Evolutionary conservation across 2,329 filamentous ascomycete species (phyloP).

Genomic region (Colletotrichum australisinense): DNA sequence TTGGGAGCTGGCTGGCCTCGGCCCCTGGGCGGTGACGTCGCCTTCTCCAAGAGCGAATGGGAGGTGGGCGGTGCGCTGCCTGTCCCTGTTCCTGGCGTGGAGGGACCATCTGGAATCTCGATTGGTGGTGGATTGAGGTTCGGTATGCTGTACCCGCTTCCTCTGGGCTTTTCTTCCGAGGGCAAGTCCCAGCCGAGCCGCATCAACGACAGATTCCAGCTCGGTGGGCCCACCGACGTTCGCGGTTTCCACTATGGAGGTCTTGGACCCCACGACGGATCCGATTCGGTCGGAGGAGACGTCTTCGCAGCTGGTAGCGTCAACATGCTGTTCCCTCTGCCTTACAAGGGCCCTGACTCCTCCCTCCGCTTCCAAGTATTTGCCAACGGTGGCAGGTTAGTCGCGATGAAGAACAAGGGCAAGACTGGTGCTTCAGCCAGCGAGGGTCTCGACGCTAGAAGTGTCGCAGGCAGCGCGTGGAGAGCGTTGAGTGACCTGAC

Average conservation of each 20-base stretch:
- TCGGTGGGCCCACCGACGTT: conserved; percentile 94
- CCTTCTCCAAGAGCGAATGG: conserved; percentile 93
- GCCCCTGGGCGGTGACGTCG: conserved; percentile 86
- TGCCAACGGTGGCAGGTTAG: conserved; percentile 87
- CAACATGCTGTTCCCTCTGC: conserved; percentile 86
- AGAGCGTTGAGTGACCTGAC: conserved; percentile 76
- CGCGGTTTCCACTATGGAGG: conserved; percentile 93
- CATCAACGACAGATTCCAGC: conserved; percentile 93
- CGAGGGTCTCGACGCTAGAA: conserved; percentile 49
- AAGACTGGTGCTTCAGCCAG: conserved; percentile 55
- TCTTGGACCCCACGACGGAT: conserved; percentile 87
- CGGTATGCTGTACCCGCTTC: conserved; percentile 85
- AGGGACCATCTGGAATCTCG: conserved; percentile 80
- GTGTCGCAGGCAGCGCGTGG: conserved; percentile 65
- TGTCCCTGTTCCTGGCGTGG: conserved; percentile 76
- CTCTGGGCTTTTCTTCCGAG: conserved; percentile 66
- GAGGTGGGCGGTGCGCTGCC: conserved; percentile 83
- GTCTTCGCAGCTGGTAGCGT: conserved; percentile 90
- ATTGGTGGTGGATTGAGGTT: conserved; percentile 85
- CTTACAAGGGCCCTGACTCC: conserved; percentile 82
- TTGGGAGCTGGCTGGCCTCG: conserved; percentile 88
- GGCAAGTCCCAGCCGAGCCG: conserved; percentile 74
- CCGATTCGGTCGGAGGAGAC: conserved; percentile 90
- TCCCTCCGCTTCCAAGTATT: conserved; percentile 91
- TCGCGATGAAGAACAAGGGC: conserved; percentile 75